Conservation (phyloP, 352 stramenopile species). For the Phytophthora idaei region DNA sequence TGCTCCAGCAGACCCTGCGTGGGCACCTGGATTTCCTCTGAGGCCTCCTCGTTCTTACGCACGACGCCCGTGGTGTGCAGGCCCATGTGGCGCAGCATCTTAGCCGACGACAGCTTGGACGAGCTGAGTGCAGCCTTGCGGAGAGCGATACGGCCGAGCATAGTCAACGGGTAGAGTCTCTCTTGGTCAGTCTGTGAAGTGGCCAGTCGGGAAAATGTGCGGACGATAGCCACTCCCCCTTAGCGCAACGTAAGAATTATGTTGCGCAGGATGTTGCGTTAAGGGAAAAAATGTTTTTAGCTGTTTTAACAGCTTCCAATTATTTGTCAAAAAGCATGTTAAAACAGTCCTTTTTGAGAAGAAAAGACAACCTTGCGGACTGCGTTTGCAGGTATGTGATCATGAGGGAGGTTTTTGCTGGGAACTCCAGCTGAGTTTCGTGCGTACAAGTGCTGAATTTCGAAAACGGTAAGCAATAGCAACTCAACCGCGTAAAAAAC, state of each 20-base stretch:
- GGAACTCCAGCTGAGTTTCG: too few relatives aligned
- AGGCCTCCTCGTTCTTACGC: constrained; percentile 59
- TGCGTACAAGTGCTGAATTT: too few relatives aligned
- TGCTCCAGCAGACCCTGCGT: constrained; percentile 65
- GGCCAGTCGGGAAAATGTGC: constrained; percentile 14
- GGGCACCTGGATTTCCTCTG: constrained; percentile 42
- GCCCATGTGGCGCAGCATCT: constrained; percentile 48
- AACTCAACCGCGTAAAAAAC: too few relatives aligned
- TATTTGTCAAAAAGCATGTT: too few relatives aligned
- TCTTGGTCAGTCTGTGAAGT: constrained; percentile 24
- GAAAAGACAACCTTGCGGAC: too few relatives aligned
- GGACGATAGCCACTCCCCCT: constrained; percentile 27
- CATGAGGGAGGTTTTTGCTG: too few relatives aligned
- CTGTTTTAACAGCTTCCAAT: too few relatives aligned
- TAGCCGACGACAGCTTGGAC: constrained; percentile 48
- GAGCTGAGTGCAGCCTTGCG: constrained; percentile 62
- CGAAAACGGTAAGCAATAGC: too few relatives aligned
- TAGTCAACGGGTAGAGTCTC: constrained; percentile 29
- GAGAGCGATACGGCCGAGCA: constrained; percentile 82
- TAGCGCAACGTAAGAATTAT: constrained; percentile 16
- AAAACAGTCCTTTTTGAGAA: too few relatives aligned
- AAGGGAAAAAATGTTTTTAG: neutral
- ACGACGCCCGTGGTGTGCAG: constrained; percentile 69
- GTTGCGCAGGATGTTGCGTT: neutral
- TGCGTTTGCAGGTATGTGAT: too few relatives aligned